A percentile compares a stretch with the other conserved stretches of the same genome.
Conservation (phyloP, 768 basidiomycete genomes). For the Collybia mongolica region DNA sequence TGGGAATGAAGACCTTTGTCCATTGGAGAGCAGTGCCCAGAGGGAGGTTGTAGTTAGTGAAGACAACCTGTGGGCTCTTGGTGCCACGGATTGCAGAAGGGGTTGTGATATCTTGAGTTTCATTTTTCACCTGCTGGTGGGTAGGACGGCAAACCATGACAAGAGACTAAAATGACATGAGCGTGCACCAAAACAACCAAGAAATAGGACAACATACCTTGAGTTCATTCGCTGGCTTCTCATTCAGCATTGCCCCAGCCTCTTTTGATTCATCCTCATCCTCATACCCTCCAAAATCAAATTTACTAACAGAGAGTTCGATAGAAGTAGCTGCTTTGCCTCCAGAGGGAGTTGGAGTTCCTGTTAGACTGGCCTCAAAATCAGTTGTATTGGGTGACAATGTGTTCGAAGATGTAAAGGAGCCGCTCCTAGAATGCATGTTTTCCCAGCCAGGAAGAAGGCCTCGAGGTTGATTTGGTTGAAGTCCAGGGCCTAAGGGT, state of each 20-base stretch:
- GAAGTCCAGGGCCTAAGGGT: too few species aligned
- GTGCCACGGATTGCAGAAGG: not conserved
- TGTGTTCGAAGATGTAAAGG: too few species aligned
- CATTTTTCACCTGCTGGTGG: not conserved
- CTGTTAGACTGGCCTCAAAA: too few species aligned
- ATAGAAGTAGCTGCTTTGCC: too few species aligned
- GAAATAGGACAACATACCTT: not conserved
- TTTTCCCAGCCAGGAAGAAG: too few species aligned
- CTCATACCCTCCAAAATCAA: not conserved
- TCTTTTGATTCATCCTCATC: constrained; percentile 1
- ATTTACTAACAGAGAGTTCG: not conserved
- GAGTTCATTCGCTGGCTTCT: not conserved
- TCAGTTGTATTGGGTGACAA: too few species aligned
- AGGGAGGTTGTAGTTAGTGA: constrained; percentile 1
- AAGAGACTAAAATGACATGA: not conserved
- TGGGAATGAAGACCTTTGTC: constrained; percentile 1
- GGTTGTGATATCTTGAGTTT: not conserved
- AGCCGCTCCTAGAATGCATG: too few species aligned
- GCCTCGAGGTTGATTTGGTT: too few species aligned
- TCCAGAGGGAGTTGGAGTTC: too few species aligned
- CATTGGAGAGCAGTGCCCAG: constrained; percentile 1
- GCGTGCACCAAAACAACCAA: not conserved
- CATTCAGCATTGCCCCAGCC: not conserved
- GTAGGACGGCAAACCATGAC: too few species aligned
- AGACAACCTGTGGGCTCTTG: not conserved